A percentile compares a stretch with the other conserved stretches of the same genome.
Evolutionary conservation across 345 rosid genomes (phyloP).

Genomic region (Iberis pinnata): DNA sequence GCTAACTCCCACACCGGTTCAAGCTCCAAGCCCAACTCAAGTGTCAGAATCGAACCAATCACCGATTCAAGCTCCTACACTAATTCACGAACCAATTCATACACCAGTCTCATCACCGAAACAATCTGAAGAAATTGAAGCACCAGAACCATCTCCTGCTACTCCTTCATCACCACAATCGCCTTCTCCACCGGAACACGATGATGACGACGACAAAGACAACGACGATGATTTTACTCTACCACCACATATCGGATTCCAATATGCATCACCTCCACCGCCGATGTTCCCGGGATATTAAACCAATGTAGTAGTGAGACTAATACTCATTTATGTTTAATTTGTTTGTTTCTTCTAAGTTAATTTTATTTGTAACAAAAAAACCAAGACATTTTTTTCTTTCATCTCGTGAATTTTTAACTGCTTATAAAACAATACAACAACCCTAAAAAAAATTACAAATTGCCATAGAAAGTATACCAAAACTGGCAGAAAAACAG

Average conservation of each 20-base stretch:
- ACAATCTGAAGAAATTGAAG: slow-evolving; percentile 9
- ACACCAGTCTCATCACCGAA: slow-evolving; percentile 17
- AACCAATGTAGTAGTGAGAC: not conserved
- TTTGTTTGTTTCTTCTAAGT: too few species aligned
- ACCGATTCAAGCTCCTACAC: slow-evolving; percentile 9
- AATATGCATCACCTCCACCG: slow-evolving; percentile 59
- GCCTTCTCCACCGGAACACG: slow-evolving; percentile 13
- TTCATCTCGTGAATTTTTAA: too few species aligned
- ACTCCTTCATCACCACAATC: slow-evolving; percentile 2
- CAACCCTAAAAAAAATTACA: too few species aligned
- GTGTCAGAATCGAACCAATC: not conserved
- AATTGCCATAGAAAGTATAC: too few species aligned
- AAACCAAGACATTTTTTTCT: too few species aligned
- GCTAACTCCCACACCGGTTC: not conserved
- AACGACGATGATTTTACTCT: slow-evolving; percentile 13
- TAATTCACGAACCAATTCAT: not conserved
- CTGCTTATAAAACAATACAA: too few species aligned
- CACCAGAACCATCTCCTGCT: slow-evolving; percentile 14
- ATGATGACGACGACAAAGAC: not conserved
- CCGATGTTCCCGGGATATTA: slow-evolving; percentile 58
- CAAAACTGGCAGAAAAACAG: too few species aligned
- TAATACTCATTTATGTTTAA: too few species aligned
- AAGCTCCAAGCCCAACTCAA: not conserved
- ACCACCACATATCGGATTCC: slow-evolving; percentile 47
- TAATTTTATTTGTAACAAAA: too few species aligned